Base-by-base conservation (phyloP, 495 filamentous ascomycete species). In the Penicillium bovifimosum region DNA sequence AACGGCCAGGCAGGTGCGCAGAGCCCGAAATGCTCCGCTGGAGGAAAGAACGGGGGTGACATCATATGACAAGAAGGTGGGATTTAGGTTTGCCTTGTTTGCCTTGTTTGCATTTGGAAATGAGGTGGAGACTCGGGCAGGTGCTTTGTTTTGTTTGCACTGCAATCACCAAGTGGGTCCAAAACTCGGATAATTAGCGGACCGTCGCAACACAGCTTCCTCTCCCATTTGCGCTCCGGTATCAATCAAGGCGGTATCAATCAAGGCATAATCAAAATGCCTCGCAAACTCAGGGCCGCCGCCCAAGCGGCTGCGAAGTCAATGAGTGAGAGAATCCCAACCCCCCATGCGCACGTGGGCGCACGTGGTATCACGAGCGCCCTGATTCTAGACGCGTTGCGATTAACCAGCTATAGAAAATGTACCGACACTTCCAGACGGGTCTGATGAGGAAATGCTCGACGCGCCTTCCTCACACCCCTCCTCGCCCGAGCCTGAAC, bases 231-330 rank as follows among this genome's bases (percentile, higher is more conserved):
- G 56, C 54, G 49, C 55, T n/a, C 38, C 60, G 38, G 54, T 26
- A 29, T 52, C 32, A 14, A 41, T 27, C 46, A 27, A 31, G 47
- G 31, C 47, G 38, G 54, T 26, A 29, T 52, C 32, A 14, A 41
- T 27, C 46, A 27, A 31, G 47, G 31, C 50, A 46, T 41, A 43
- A 35, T 44, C 56, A 52, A 11, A n/a, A 80, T 80, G 78, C 72
- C 73, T 38, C 65, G 78, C 56, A 73, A 71, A 54, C 67, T 72
- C 33, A 61, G 76, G 55, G 72, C 73, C 18, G 75, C 75, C 53
- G 75, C 75, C 33, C 75, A 77, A 54, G 72, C 75, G 45, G 75
- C 75, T 41, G 74, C 74, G 14, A 70, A 78, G 50, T 75, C 70
- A 31, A 63, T 76, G 58, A 68, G 76, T 79, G 58, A 50, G 66